Percentiles rank a stretch among this genome's conserved stretches.
phyloP scores from a whole-genome alignment of 441 rosid species.

The Gossypium trilobum region DNA sequence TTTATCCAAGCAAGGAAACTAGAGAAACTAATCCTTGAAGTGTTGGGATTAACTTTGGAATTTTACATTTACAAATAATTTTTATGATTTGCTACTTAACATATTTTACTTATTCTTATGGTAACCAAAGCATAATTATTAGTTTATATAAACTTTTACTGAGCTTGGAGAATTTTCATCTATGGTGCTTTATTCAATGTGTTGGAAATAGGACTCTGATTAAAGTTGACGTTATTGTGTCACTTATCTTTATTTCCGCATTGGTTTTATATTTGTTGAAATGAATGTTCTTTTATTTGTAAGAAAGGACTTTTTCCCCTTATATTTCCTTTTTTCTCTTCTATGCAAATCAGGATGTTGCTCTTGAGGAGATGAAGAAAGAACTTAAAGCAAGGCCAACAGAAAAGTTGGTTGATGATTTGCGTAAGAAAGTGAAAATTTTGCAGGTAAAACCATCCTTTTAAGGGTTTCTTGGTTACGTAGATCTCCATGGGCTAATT shows the following conservation, averaged over 20 bases:
- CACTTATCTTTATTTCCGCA: not conserved
- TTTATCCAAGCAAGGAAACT: too few relatives aligned
- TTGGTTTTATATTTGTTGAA: not conserved
- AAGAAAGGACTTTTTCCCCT: not conserved
- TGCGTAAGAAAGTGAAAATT: slow-evolving; percentile 94
- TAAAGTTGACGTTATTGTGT: not conserved
- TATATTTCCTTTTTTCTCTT: slow-evolving; percentile 5
- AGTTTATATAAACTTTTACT: not conserved
- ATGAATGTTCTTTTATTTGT: not conserved
- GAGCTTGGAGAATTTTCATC: not conserved
- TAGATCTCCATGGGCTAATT: not conserved
- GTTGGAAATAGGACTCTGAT: not conserved
- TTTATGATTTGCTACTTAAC: not conserved
- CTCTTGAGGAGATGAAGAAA: slow-evolving; percentile 82
- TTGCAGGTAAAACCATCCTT: slow-evolving; percentile 56
- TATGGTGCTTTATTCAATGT: not conserved
- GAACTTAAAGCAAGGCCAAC: slow-evolving; percentile 92
- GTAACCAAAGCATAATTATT: not conserved
- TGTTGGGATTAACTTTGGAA: too few relatives aligned
- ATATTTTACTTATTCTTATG: not conserved
- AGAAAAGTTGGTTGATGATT: slow-evolving; percentile 81
- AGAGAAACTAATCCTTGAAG: too few relatives aligned
- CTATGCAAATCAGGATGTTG: slow-evolving; percentile 50
- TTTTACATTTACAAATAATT: not conserved
- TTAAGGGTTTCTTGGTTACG: not conserved